These are phyloP conservation scores for Ostreobium quekettii DNA, from an alignment of 139 green algal genomes.

Conservation along the genomic window DNA sequence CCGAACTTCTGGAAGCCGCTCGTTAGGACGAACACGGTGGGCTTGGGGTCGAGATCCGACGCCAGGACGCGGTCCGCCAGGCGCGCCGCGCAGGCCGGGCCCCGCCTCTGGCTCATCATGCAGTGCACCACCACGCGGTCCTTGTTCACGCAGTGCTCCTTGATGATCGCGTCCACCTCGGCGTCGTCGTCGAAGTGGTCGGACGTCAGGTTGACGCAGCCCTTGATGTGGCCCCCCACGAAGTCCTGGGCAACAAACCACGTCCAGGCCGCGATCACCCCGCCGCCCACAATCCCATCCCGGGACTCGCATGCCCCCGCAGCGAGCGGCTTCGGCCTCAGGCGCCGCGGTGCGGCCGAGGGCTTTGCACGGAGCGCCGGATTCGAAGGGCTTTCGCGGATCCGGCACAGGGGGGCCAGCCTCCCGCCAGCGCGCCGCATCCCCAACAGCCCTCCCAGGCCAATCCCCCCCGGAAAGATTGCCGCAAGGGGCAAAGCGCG, in stretches of 20 bases:
- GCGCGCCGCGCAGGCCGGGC: conserved; percentile 8
- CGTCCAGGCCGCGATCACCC: not conserved
- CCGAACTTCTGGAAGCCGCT: not conserved
- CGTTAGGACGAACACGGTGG: not conserved
- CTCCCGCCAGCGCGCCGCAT: no score
- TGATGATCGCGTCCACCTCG: conserved; percentile 2
- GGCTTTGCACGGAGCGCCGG: not conserved
- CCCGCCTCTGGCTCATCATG: conserved; percentile 13
- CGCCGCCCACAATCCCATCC: not conserved
- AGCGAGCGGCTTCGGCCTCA: not conserved
- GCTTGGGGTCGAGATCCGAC: not conserved
- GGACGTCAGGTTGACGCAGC: not conserved
- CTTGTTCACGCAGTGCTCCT: not conserved
- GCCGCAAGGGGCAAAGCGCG: no score
- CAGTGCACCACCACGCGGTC: conserved; percentile 18
- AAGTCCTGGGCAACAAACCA: conserved; percentile 4
- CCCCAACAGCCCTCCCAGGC: no score
- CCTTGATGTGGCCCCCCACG: conserved; percentile 15
- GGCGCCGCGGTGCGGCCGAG: no score
- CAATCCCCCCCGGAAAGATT: no score
- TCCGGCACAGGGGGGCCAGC: not conserved
- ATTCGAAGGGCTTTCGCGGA: not conserved
- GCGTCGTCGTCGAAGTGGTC: conserved; percentile 12
- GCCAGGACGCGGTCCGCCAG: not conserved
- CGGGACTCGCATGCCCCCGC: not conserved